phyloP scores from a whole-genome alignment of 495 filamentous ascomycete genomes.

The Lichenothelia convexa region DNA sequence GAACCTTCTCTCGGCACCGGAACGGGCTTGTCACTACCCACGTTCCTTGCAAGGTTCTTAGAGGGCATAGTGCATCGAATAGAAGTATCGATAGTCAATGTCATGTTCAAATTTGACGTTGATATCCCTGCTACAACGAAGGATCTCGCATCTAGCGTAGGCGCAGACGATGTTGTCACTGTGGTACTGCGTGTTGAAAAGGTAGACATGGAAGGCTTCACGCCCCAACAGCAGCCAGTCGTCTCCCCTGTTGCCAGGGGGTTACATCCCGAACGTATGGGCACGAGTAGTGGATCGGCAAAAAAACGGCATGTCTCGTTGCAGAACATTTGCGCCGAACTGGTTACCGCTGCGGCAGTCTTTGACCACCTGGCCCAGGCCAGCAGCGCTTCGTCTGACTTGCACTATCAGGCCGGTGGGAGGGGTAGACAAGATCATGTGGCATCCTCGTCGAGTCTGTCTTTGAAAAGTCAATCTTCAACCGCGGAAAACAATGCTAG shows the following conservation, averaged over 20 bases:
- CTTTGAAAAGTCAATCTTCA: no score
- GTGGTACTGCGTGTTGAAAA: conserved; percentile 34
- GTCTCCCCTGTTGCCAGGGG: no score
- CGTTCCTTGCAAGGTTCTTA: conserved; percentile 64
- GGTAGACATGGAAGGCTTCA: conserved; percentile 49
- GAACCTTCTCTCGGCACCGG: conserved; percentile 59
- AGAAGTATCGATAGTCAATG: conserved; percentile 43
- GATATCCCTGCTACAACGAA: conserved; percentile 26
- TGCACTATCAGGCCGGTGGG: no score
- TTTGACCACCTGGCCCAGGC: no score
- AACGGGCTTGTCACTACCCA: conserved; percentile 54
- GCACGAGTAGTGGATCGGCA: no score
- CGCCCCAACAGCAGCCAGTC: no score
- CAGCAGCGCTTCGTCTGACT: no score
- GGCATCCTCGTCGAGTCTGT: no score
- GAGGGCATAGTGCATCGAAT: conserved; percentile 68
- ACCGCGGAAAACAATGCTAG: no score
- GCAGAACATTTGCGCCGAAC: conserved; percentile 4
- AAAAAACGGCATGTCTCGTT: conserved; percentile 1
- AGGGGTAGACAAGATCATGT: no score
- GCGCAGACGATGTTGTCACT: not conserved
- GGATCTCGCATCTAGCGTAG: not conserved
- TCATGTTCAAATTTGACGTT: conserved; percentile 41
- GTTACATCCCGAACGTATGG: no score
- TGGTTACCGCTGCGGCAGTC: conserved; percentile 6